These are phyloP conservation scores for Fusarium anthophilum DNA, from an alignment of 2,329 filamentous ascomycete species.

Conservation along the genomic window DNA sequence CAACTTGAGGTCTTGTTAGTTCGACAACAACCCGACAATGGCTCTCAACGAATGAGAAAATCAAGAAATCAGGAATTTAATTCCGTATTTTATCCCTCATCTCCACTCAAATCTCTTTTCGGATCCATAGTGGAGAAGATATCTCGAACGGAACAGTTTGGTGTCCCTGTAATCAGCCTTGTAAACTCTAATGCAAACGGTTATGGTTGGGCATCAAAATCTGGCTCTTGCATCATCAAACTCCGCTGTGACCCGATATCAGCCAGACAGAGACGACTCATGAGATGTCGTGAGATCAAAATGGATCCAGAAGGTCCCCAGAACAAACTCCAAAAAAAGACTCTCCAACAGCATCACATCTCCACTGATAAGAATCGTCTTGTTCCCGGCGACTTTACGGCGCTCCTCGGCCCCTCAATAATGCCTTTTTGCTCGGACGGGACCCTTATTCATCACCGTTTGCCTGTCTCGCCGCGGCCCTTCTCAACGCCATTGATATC, in stretches of 20 bases:
- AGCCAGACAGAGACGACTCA: constrained; percentile 10
- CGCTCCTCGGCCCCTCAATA: constrained; percentile 32
- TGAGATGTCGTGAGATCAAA: background rate
- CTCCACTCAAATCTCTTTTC: constrained; percentile 12
- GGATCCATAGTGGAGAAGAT: constrained; percentile 9
- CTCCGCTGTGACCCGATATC: constrained; percentile 8
- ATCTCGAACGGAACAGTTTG: constrained; percentile 4
- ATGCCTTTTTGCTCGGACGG: constrained; percentile 4
- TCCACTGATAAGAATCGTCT: constrained; percentile 24
- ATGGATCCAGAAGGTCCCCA: constrained; percentile 15
- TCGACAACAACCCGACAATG: background rate
- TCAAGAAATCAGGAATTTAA: background rate
- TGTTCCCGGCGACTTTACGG: constrained; percentile 26
- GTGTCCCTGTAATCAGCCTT: constrained; percentile 19
- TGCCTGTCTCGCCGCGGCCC: constrained; percentile 7
- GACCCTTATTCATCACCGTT: background rate
- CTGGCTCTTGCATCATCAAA: constrained; percentile 23
- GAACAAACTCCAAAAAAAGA: background rate
- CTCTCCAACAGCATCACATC: constrained; percentile 3
- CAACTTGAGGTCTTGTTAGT: background rate
- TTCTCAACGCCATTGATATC: constrained; percentile 5
- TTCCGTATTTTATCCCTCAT: constrained; percentile 22
- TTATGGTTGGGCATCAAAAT: constrained; percentile 27
- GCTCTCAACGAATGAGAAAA: constrained; percentile 9
- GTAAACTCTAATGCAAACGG: constrained; percentile 24